phyloP scores from a whole-genome alignment of 768 basidiomycete genomes.

The Polyporus arcularius region DNA sequence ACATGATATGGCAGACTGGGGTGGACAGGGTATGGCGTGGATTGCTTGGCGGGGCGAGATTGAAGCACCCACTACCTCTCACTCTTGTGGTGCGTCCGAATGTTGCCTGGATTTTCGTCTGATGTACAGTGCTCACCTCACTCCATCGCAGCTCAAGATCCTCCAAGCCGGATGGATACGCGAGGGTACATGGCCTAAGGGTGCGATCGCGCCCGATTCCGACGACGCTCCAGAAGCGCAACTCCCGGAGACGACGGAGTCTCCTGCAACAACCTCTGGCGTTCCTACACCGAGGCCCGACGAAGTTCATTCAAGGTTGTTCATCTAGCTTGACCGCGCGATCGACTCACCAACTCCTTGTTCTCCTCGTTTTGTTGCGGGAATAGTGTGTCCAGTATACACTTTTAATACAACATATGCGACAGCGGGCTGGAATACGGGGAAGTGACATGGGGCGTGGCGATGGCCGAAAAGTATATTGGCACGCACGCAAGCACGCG shows the following conservation, averaged over 20 bases:
- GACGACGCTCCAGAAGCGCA: conserved; percentile 46
- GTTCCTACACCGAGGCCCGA: not conserved
- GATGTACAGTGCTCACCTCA: not conserved
- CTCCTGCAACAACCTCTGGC: not conserved
- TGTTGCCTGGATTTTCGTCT: not conserved
- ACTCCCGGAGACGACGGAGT: not conserved
- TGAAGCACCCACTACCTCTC: conserved; percentile 67
- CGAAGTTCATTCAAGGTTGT: not conserved
- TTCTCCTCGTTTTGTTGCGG: not conserved
- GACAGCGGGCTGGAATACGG: not conserved
- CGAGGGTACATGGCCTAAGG: conserved; percentile 76
- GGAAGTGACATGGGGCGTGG: not conserved
- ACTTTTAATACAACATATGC: conserved; percentile 5
- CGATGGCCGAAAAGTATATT: conserved; percentile 36
- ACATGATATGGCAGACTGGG: conserved; percentile 57
- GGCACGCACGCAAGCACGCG: conserved; percentile 18
- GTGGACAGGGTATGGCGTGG: conserved; percentile 66
- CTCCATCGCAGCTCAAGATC: conserved; percentile 60
- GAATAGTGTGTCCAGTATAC: not conserved
- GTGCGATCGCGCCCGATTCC: conserved; percentile 58
- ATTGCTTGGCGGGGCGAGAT: conserved; percentile 55
- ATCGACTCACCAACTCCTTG: conserved; percentile 7
- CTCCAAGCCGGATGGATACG: conserved; percentile 74
- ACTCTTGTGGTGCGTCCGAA: conserved; percentile 54
- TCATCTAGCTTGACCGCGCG: not conserved